A percentile compares a stretch with the other conserved stretches of the same genome.
phyloP scores from a whole-genome alignment of 2,329 filamentous ascomycete genomes.

The Trichoderma cornu-damae region DNA sequence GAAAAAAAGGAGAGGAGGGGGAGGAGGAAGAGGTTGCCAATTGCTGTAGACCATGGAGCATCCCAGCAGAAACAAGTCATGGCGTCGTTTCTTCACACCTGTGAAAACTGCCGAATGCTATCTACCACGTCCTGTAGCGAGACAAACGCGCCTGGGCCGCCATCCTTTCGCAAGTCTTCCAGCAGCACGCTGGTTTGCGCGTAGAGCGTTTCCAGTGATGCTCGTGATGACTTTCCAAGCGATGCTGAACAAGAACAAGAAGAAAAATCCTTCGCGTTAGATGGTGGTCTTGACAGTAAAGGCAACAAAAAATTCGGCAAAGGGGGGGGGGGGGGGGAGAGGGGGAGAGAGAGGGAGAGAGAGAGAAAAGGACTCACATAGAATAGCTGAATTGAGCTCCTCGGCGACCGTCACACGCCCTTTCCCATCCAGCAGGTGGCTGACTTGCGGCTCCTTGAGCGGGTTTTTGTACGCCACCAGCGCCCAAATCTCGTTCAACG shows the following conservation, averaged over 20 bases:
- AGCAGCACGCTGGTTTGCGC: constrained; percentile 82
- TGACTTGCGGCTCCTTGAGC: constrained; percentile 65
- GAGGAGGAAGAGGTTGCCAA: no score
- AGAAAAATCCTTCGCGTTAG: constrained; percentile 22
- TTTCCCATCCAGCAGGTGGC: constrained; percentile 69
- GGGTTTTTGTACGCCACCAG: constrained; percentile 84
- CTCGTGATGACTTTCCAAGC: constrained; percentile 80
- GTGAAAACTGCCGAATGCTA: constrained; percentile 39
- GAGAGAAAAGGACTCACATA: constrained; percentile 55
- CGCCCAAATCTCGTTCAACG: constrained; percentile 79
- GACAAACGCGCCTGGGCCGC: constrained; percentile 77
- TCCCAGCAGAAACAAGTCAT: neutral
- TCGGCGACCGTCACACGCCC: constrained; percentile 79
- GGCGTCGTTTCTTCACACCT: constrained; percentile 19
- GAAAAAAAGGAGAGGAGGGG: neutral
- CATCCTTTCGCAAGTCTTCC: constrained; percentile 73
- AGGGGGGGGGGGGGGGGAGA: no score
- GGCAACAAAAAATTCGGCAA: neutral
- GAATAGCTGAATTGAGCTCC: constrained; percentile 86
- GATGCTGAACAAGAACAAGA: no score
- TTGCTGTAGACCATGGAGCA: neutral
- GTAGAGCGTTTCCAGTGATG: constrained; percentile 77
- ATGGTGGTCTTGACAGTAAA: neutral
- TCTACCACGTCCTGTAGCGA: constrained; percentile 51
- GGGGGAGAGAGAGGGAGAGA: no score